These are phyloP conservation scores for Diaporthe citriasiana DNA, from an alignment of 2,329 filamentous ascomycete genomes.

Conservation along the genomic window DNA sequence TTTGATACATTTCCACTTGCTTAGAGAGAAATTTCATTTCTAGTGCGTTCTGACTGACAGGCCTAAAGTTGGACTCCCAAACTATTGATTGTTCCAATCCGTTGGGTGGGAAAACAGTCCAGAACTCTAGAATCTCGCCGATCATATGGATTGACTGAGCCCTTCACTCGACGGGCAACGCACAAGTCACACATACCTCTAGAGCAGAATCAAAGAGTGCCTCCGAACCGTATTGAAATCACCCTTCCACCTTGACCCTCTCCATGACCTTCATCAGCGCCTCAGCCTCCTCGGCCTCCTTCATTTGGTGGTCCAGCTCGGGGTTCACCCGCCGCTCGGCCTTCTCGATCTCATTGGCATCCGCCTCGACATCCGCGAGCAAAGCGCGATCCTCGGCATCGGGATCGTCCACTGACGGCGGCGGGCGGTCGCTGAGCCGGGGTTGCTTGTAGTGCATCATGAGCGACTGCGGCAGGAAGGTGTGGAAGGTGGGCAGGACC, in stretches of 20 bases:
- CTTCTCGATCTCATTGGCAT: slow-evolving; percentile 44
- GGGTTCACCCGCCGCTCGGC: slow-evolving; percentile 39
- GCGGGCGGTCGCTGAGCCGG: slow-evolving; percentile 57
- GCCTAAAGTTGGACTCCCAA: not conserved
- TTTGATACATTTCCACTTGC: not conserved
- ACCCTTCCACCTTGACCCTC: slow-evolving; percentile 33
- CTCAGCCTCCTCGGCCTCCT: slow-evolving; percentile 19
- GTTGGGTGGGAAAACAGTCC: not conserved
- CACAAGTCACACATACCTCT: not conserved
- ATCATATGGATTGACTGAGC: not conserved
- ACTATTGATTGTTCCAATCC: not conserved
- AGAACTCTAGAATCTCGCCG: not conserved
- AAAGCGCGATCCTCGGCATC: slow-evolving; percentile 49
- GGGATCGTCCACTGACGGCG: slow-evolving; percentile 59
- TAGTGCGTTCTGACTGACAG: not conserved
- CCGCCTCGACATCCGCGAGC: slow-evolving; percentile 30
- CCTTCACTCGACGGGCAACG: not conserved
- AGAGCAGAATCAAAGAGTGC: not conserved
- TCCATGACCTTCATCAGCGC: slow-evolving; percentile 37
- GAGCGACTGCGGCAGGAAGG: slow-evolving; percentile 76
- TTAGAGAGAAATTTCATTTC: not conserved
- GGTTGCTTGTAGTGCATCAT: slow-evolving; percentile 78
- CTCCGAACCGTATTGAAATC: not conserved
- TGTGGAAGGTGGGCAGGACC: slow-evolving; percentile 74
- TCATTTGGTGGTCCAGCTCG: slow-evolving; percentile 34